Base-by-base conservation (phyloP, 2,329 filamentous ascomycete genomes). In the Sclerotinia glacialis region DNA sequence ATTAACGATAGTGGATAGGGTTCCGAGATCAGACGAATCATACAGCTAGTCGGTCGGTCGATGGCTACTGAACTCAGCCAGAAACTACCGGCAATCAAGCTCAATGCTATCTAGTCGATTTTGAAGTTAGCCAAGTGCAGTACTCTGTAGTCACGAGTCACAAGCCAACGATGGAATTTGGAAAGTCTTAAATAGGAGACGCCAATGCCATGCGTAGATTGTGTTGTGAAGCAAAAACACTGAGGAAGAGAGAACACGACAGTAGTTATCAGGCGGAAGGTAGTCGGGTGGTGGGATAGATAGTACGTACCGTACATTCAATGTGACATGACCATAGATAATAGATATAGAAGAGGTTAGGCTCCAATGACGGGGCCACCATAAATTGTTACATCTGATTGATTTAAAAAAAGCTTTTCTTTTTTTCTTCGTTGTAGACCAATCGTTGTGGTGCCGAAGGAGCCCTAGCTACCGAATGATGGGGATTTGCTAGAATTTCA, bases 401-500 rank as follows among this genome's bases (percentile, higher is more conserved):
- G 52, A 28, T 40, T 23, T n/a, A n/a, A 47, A 46, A 50, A 31
- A 65, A 47, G 44, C 28, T 26, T 46, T 63, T 54, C 44, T 46
- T 12, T 16, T 50, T 28, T 40, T 40, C 37, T 40, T 34, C 14
- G 23, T 18, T 5, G 18, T 59, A n/a, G 37, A n/a, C 44, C 53
- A 65, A 65, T 65, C 52, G 56, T 59, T 31, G 44, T 52, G 53
- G 34, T 31, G 53, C 31, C 46, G 42, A 65, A 34, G 56, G 37
- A 60, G 40, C 44, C 34, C 18, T 60, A 44, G 34, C n/a, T 54
- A 65, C 63, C 63, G 54, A 65, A 60, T 65, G 54, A 60, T 60
- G 63, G 63, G 54, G 63, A 60, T 65, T 18, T 47, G 28, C 56
- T 60, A 49, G 56, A 60, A 60, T 31, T 47, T 60, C 50, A 47